Evolutionary conservation across 441 rosid genomes (phyloP), one percentile per base, ranked within the genome.

Genomic region (Sinapis alba): DNA sequence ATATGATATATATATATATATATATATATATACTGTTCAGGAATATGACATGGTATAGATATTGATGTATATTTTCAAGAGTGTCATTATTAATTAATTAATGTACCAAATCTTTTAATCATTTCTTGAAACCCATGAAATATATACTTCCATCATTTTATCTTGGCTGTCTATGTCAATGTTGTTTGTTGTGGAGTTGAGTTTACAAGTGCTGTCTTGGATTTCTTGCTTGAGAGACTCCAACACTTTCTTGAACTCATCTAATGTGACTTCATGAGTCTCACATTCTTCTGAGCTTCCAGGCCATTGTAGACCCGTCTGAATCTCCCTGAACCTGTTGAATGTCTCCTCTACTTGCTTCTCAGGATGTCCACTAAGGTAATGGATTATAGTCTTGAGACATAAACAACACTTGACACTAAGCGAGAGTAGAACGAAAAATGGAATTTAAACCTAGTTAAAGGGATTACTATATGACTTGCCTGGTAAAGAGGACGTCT

Each of bases 401-500:
- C 7, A 68, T 7, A 51, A 72, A 26, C 5, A 5, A 19, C n/a
- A 8, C 7, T 51, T 58, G 50, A 10, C 6, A 24, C 4, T 50
- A 47, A 57, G 65, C 0, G 1, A 56, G 15, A 34, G 1, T 6
- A 56, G 10, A 32, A 27, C 6, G 12, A 24, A 10, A 26, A n/a
- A 53, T 27, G 24, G 67, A 19, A 24, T 18, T 38, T 38, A 19
- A 72, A 1, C 1, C 13, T 32, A 63, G 1, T 1, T 21, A 15
- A n/a, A 10, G 20, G 36, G 36, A 30, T 54, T 64, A 26, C 6
- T 12, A 5, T 10, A 57, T 60, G 62, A 75, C 65, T 79, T 57
- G 79, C 95, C 91, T 83, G 82, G 72, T 82, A 84, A 6, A 88
- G 79, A 19, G 90, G 91, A 28, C 83, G 84, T 64, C 91, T 75